Conservation (phyloP, 305 asterid genomes). For the Solanum hybrid region DNA sequence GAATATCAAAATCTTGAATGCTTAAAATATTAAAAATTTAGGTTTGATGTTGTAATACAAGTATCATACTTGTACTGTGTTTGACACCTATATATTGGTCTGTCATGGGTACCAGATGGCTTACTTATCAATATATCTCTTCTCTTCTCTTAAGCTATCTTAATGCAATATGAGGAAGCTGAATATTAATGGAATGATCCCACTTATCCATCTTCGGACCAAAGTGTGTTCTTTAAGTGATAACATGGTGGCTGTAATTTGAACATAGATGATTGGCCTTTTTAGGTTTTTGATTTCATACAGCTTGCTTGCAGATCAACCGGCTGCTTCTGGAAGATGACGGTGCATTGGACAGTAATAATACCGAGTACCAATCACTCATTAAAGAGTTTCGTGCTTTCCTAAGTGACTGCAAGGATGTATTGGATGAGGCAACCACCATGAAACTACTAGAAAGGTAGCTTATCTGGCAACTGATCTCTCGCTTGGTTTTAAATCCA, state of each 20-base stretch:
- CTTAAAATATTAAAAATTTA: not conserved
- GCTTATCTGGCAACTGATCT: conserved; percentile 14
- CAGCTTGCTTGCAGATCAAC: conserved; percentile 50
- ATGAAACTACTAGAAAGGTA: conserved; percentile 92
- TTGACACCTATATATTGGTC: not conserved
- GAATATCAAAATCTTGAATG: not conserved
- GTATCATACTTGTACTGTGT: not conserved
- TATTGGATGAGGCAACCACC: conserved; percentile 91
- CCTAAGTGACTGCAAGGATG: conserved; percentile 91
- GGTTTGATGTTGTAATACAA: not conserved
- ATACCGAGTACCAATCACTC: conserved; percentile 63
- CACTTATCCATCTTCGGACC: not conserved
- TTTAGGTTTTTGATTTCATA: not conserved
- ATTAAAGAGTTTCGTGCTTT: conserved; percentile 81
- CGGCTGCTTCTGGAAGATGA: conserved; percentile 86
- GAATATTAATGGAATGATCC: not conserved
- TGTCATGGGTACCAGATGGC: not conserved
- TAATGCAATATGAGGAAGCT: not conserved
- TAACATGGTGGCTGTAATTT: not conserved
- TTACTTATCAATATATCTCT: not conserved
- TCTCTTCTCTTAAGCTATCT: not conserved
- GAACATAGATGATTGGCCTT: not conserved
- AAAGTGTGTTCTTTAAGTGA: not conserved
- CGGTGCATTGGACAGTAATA: conserved; percentile 36
- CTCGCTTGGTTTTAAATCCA: not conserved